A percentile compares a stretch with the other conserved stretches of the same genome.
These are phyloP conservation scores for Puccinia horiana DNA, from an alignment of 1,284 basidiomycete genomes.

Conservation along the genomic window DNA sequence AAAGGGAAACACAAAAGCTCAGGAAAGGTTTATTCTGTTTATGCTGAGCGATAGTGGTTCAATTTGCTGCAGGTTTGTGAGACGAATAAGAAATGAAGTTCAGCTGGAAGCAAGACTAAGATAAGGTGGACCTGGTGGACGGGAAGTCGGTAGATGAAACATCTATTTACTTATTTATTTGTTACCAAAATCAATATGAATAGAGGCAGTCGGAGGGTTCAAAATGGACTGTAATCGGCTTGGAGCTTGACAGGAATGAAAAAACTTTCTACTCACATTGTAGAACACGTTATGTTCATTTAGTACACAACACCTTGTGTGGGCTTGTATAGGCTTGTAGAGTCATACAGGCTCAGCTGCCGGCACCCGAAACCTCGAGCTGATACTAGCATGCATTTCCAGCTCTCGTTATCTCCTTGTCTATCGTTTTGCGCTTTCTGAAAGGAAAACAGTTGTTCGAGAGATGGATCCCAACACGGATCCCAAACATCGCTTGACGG, in stretches of 20 bases:
- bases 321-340: neutral
- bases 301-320: neutral
- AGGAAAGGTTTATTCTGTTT: neutral
- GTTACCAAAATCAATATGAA: slow-evolving; percentile 15
- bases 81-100: slow-evolving; percentile 16
- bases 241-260: slow-evolving; percentile 8
- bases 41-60: neutral
- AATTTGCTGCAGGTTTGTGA: slow-evolving; percentile 17
- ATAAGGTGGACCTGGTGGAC: slow-evolving; percentile 13
- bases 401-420: slow-evolving; percentile 4
- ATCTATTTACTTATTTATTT: slow-evolving; percentile 1
- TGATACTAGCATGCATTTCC: slow-evolving; percentile 17
- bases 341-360: slow-evolving; percentile 11
- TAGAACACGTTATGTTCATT: slow-evolving; percentile 25
- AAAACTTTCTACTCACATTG: neutral
- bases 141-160: slow-evolving; percentile 16
- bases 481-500: neutral
- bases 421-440: slow-evolving; percentile 5
- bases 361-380: neutral
- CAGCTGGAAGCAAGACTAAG: neutral
- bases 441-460: neutral
- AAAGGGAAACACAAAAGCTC: slow-evolving; percentile 8
- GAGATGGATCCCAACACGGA: slow-evolving; percentile 1
- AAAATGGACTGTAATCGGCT: slow-evolving; percentile 15
- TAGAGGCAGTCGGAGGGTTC: slow-evolving; percentile 3